A percentile compares a stretch with the other conserved stretches of the same genome.
These are phyloP conservation scores for Tricholomella constricta DNA, from an alignment of 768 basidiomycete genomes.

Conservation along the genomic window DNA sequence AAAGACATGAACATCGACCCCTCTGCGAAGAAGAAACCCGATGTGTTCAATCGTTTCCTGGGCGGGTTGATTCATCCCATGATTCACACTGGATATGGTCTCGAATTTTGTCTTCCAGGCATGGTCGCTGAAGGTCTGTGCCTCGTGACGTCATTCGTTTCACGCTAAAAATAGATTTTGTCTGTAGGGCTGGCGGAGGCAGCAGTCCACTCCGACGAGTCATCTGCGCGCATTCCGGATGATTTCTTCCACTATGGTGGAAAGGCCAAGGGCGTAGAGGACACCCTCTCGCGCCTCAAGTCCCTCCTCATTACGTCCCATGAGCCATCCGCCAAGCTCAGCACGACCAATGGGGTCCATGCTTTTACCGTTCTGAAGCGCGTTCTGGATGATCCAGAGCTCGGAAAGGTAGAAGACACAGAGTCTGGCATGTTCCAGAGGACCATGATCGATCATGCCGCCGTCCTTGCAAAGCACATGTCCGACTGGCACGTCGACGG, in stretches of 20 bases:
- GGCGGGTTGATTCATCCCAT: conserved; percentile 64
- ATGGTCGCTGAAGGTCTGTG: conserved; percentile 60
- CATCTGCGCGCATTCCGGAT: conserved; percentile 24
- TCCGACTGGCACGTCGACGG: conserved; percentile 20
- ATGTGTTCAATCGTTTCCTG: conserved; percentile 53
- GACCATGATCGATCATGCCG: conserved; percentile 15
- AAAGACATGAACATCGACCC: conserved; percentile 43
- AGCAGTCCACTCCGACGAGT: conserved; percentile 45
- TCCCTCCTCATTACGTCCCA: conserved; percentile 8
- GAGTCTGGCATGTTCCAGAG: conserved; percentile 8
- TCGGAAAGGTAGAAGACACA: conserved; percentile 14
- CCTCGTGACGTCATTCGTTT: not conserved
- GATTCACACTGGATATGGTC: conserved; percentile 66
- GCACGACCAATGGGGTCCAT: conserved; percentile 8
- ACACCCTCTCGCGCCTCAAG: conserved; percentile 15
- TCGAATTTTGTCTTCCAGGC: conserved; percentile 63
- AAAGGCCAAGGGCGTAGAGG: not conserved
- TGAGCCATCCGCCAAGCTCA: not conserved
- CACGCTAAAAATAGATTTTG: not conserved
- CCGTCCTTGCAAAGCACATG: conserved; percentile 11
- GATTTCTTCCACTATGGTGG: conserved; percentile 13
- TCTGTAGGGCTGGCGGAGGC: conserved; percentile 57
- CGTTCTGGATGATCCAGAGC: conserved; percentile 20
- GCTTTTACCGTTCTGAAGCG: conserved; percentile 22
- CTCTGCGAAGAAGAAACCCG: conserved; percentile 34